Percentiles rank a stretch among this genome's conserved stretches.
phyloP scores from a whole-genome alignment of 129 eudicot species.

The Escallonia herrerae region DNA sequence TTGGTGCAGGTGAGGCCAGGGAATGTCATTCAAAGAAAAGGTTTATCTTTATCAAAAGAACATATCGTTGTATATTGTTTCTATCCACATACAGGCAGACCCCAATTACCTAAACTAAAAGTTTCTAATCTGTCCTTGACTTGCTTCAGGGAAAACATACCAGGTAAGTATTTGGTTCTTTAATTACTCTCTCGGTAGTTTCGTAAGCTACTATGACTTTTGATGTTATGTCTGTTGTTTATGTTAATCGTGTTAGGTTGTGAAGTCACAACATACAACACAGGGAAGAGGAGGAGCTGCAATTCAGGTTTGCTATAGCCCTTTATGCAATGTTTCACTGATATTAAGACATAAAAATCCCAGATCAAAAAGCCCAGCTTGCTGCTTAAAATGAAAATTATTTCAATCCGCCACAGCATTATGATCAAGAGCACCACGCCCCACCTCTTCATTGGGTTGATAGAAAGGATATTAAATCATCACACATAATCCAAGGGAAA shows the following conservation, averaged over 20 bases:
- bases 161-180: slow-evolving; percentile 42
- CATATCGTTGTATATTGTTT: neutral
- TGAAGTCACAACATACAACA: slow-evolving; percentile 72
- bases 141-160: slow-evolving; percentile 59
- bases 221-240: slow-evolving; percentile 2
- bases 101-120: slow-evolving; percentile 2
- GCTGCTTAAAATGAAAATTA: too few species aligned
- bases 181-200: neutral
- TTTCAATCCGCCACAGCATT: too few species aligned
- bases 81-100: slow-evolving; percentile 6
- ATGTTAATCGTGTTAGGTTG: slow-evolving; percentile 37
- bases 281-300: slow-evolving; percentile 96
- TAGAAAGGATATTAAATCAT: too few species aligned
- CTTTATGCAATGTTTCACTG: neutral
- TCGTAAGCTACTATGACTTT: neutral
- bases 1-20: slow-evolving; percentile 79
- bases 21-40: slow-evolving; percentile 81
- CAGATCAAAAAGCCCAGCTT: neutral
- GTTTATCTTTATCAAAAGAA: slow-evolving; percentile 23
- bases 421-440: too few species aligned
- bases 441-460: too few species aligned
- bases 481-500: too few species aligned
- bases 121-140: slow-evolving; percentile 12
- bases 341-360: neutral
- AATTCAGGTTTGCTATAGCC: slow-evolving; percentile 52